Conservation (phyloP, 352 stramenopile genomes). For the Pythium oligandrum region DNA sequence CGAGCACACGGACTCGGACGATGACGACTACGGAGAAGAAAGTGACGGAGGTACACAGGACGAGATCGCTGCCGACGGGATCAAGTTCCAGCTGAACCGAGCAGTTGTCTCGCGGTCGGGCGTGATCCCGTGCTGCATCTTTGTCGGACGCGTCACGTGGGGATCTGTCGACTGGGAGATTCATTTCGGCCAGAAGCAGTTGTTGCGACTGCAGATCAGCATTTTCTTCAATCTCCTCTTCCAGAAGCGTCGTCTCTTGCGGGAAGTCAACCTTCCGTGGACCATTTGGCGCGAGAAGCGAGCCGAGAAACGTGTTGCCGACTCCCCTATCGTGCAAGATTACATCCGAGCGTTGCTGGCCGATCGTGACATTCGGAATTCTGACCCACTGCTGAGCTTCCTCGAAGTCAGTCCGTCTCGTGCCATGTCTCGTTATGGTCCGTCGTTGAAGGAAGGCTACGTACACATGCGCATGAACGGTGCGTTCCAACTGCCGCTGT, state of each 20-base stretch:
- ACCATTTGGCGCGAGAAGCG: conserved; percentile 82
- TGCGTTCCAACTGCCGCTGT: conserved; percentile 78
- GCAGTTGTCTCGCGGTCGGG: conserved; percentile 63
- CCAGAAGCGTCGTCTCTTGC: conserved; percentile 41
- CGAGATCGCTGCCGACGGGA: conserved; percentile 66
- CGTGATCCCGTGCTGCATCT: conserved; percentile 78
- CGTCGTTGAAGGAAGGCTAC: conserved; percentile 83
- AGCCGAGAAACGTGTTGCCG: conserved; percentile 53
- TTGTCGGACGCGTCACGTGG: conserved; percentile 74
- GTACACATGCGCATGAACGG: conserved; percentile 88
- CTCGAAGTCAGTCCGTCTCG: conserved; percentile 76
- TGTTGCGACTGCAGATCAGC: conserved; percentile 69
- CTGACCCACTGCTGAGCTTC: conserved; percentile 72
- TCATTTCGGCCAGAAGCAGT: conserved; percentile 83
- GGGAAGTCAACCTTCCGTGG: conserved; percentile 53
- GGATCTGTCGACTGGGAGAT: conserved; percentile 79
- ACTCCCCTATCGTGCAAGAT: conserved; percentile 68
- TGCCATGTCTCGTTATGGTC: conserved; percentile 65
- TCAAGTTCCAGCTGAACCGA: conserved; percentile 70
- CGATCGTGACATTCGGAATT: conserved; percentile 66
- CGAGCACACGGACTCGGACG: conserved; percentile 28
- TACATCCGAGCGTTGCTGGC: conserved; percentile 66
- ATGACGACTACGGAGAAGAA: conserved; percentile 30
- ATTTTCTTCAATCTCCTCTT: conserved; percentile 45
- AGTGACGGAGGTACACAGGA: conserved; percentile 44